Conservation (phyloP, 2,329 filamentous ascomycete genomes). For the Pseudonectria buxi region DNA sequence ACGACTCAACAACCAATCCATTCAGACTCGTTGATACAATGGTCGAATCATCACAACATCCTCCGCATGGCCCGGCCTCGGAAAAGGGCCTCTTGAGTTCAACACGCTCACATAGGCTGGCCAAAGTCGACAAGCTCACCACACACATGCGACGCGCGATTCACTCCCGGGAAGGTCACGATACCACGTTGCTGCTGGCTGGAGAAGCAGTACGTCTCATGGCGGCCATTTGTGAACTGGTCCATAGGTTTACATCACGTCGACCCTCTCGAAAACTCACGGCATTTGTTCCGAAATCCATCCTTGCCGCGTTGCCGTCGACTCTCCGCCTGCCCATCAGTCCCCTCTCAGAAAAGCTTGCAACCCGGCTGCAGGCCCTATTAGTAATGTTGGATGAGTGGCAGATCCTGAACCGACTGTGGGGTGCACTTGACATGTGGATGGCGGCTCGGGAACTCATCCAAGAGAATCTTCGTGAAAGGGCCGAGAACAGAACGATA, state of each 20-base stretch:
- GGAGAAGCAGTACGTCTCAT: constrained; percentile 3
- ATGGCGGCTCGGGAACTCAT: constrained; percentile 1
- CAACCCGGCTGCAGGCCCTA: constrained; percentile 2
- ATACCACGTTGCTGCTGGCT: constrained; percentile 4
- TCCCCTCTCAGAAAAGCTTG: not conserved
- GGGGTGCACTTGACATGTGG: constrained; percentile 7
- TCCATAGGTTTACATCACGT: not conserved
- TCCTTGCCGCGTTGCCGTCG: too few species aligned
- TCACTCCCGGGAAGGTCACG: constrained; percentile 4
- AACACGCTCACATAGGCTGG: too few species aligned
- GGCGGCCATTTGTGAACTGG: constrained; percentile 1
- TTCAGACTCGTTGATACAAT: too few species aligned
- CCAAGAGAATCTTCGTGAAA: not conserved
- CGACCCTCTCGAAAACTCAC: not conserved
- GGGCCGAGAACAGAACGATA: too few species aligned
- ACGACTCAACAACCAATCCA: too few species aligned
- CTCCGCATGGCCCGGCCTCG: too few species aligned
- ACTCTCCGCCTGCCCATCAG: too few species aligned
- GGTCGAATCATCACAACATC: too few species aligned
- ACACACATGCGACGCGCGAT: constrained; percentile 2
- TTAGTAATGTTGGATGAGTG: constrained; percentile 6
- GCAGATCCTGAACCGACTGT: constrained; percentile 6
- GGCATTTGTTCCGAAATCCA: too few species aligned
- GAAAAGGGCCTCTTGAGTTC: too few species aligned
- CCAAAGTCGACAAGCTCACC: not conserved